A percentile compares a stretch with the other conserved stretches of the same genome.
Evolutionary conservation across 2,329 filamentous ascomycete species (phyloP).

Genomic region (Xylariaceae sp.): DNA sequence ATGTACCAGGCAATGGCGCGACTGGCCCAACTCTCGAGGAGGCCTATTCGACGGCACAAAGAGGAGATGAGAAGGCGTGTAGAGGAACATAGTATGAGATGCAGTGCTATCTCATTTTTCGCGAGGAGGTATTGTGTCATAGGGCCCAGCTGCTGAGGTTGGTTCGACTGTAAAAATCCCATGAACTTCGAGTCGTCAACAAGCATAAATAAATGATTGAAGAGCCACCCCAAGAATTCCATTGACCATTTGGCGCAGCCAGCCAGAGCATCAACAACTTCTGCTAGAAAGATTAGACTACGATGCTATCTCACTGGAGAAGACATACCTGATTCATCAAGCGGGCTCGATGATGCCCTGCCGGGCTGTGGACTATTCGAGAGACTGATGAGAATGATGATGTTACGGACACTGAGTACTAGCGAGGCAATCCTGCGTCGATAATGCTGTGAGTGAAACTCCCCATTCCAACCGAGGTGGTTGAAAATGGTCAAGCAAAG

Average conservation of each 20-base stretch:
- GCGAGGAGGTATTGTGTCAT: slow-evolving; percentile 49
- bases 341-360: slow-evolving; percentile 53
- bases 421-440: slow-evolving; percentile 72
- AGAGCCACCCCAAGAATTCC: slow-evolving; percentile 62
- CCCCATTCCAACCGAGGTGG: slow-evolving; percentile 68
- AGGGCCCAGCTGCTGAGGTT: slow-evolving; percentile 39
- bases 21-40: slow-evolving; percentile 49
- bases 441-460: slow-evolving; percentile 58
- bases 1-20: slow-evolving; percentile 51
- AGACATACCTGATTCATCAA: slow-evolving; percentile 59
- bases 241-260: slow-evolving; percentile 77
- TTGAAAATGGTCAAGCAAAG: slow-evolving; percentile 75
- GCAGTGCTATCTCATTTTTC: slow-evolving; percentile 55
- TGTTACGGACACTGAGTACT: slow-evolving; percentile 70
- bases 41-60: slow-evolving; percentile 59
- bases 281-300: slow-evolving; percentile 35
- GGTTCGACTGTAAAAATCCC: slow-evolving; percentile 40
- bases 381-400: slow-evolving; percentile 62
- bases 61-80: slow-evolving; percentile 69
- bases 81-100: slow-evolving; percentile 68
- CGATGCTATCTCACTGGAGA: background rate
- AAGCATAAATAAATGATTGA: slow-evolving; percentile 55
- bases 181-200: slow-evolving; percentile 50
- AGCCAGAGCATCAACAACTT: slow-evolving; percentile 67
- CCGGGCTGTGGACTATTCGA: slow-evolving; percentile 54